Evolutionary conservation across 345 rosid genomes (phyloP), one percentile per base, ranked within the genome.

Genomic region (Acer negundo): DNA sequence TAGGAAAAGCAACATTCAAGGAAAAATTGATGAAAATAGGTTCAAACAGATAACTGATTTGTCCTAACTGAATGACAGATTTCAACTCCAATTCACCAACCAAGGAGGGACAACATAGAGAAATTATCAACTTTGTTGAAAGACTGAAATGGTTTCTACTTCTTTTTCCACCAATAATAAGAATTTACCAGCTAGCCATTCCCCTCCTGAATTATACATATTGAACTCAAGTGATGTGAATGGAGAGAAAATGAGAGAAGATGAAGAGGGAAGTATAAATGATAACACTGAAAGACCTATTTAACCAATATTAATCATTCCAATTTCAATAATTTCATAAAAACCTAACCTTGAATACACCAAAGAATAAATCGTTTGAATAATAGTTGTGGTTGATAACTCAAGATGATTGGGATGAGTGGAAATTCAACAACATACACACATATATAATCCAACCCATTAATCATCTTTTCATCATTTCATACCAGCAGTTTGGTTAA

Each of bases 51-150:
- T 10, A 62, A 44, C 26, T 24, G 59, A 62, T 62, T 62, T n/a
- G 40, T 38, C 59, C 59, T 40, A 19, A 74, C 10, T 55, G 26
- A 56, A 53, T 17, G 16, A 62, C 7, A 10, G 67, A 31, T 22
- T 40, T 71, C 7, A 47, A 69, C 22, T 62, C 38, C 75, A 31
- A 24, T 62, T 62, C 69, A 62, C 69, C 31, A 38, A 62, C 23
- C 59, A 22, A 17, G 23, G 44, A 47, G 11, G 49, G 10, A 19
- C 19, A 46, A 9, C 49, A 46, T 46, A 46, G 0, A 38, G 26
- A 42, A 23, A 15, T 15, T 61, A 7, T 22, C 67, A 59, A 38
- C 20, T 55, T 71, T 9, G 49, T 38, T 47, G 10, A 56, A 56
- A 35, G 3, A 56, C 56, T 55, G 20, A 72, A n/a, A 31, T 55